These are phyloP conservation scores for Salix purpurea DNA, from an alignment of 345 rosid species.

Conservation along the genomic window DNA sequence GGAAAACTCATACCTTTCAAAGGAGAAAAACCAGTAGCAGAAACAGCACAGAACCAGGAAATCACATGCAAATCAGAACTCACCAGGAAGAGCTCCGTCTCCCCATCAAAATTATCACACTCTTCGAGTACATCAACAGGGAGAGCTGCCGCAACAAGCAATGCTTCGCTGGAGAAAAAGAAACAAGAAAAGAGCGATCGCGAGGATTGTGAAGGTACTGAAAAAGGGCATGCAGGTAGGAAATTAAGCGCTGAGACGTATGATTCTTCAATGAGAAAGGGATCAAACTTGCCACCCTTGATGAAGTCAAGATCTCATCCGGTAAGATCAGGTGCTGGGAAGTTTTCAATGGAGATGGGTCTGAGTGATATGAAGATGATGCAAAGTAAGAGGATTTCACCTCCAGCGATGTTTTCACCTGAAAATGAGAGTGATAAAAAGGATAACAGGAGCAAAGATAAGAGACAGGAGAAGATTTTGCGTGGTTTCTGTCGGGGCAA, in stretches of 20 bases:
- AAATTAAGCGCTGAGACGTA: not conserved
- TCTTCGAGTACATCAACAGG: conserved; percentile 20
- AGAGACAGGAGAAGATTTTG: not conserved
- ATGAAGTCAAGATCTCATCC: conserved; percentile 9
- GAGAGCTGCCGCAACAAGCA: not conserved
- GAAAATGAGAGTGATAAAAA: not conserved
- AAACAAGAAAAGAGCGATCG: too few species aligned
- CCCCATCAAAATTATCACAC: conserved; percentile 11
- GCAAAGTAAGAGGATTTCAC: not conserved
- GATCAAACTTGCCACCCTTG: not conserved
- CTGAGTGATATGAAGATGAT: not conserved
- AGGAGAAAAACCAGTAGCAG: not conserved
- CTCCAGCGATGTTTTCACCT: not conserved
- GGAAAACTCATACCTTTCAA: conserved; percentile 42
- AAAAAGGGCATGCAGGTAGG: too few species aligned
- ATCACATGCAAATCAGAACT: not conserved
- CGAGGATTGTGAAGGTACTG: too few species aligned
- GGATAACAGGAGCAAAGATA: not conserved
- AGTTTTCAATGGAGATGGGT: not conserved
- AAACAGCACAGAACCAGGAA: not conserved
- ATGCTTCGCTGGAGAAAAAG: too few species aligned
- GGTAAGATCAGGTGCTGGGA: conserved; percentile 3
- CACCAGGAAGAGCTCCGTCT: conserved; percentile 1
- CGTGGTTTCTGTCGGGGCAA: too few species aligned
- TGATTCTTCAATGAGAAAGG: conserved; percentile 13